Evolutionary conservation across 257 asterid genomes (phyloP).

Genomic region (Voacanga thouarsii): DNA sequence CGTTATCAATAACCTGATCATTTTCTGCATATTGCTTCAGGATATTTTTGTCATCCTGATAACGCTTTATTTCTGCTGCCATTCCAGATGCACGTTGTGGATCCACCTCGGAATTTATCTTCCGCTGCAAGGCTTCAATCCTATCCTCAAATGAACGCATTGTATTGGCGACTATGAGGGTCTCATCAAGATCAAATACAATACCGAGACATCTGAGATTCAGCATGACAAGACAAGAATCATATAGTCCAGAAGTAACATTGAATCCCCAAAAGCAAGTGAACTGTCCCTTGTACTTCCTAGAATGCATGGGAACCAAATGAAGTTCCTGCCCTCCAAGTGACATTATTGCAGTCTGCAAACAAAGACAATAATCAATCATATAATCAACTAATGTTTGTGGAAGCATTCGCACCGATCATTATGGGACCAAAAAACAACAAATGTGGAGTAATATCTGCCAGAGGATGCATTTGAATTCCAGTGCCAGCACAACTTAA

Average conservation of each 20-base stretch:
- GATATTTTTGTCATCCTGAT: slow-evolving; percentile 79
- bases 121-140: slow-evolving; percentile 81
- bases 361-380: slow-evolving; percentile 16
- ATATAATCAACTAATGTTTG: neutral
- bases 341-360: slow-evolving; percentile 79
- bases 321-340: slow-evolving; percentile 74
- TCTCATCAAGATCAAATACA: slow-evolving; percentile 97
- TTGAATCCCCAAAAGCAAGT: slow-evolving; percentile 94
- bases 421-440: slow-evolving; percentile 2
- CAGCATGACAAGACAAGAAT: slow-evolving; percentile 84
- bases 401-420: neutral
- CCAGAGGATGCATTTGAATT: neutral
- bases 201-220: slow-evolving; percentile 96
- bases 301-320: slow-evolving; percentile 91
- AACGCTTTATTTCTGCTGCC: slow-evolving; percentile 81
- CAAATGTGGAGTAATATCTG: neutral
- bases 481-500: neutral
- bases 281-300: slow-evolving; percentile 53
- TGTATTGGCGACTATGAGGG: slow-evolving; percentile 94
- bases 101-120: slow-evolving; percentile 66
- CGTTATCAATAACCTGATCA: slow-evolving; percentile 86
- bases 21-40: slow-evolving; percentile 94
- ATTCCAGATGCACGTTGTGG: slow-evolving; percentile 78
- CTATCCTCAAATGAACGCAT: slow-evolving; percentile 96
- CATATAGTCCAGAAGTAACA: slow-evolving; percentile 63